A percentile compares a stretch with the other conserved stretches of the same genome.
Evolutionary conservation across 441 rosid genomes (phyloP).

Genomic region (Mallotus japonicus): DNA sequence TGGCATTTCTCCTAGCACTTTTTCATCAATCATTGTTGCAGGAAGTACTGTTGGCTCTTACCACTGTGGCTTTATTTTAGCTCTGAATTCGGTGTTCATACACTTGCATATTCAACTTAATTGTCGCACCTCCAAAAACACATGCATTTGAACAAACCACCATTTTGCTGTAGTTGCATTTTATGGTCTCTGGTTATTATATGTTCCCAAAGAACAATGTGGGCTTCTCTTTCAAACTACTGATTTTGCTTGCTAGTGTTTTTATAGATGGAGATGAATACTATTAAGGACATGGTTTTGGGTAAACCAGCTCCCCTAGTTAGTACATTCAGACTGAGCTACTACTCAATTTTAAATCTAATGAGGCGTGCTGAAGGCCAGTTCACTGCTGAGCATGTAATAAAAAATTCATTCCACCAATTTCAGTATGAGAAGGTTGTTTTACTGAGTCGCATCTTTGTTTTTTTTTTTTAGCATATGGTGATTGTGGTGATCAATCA

Average conservation of each 20-base stretch:
- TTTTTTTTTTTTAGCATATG: slow-evolving; percentile 17
- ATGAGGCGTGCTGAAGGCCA: slow-evolving; percentile 99
- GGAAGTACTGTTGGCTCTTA: background rate
- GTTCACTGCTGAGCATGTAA: slow-evolving; percentile 95
- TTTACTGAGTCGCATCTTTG: slow-evolving; percentile 17
- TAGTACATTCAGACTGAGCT: slow-evolving; percentile 96
- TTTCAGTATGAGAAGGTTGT: slow-evolving; percentile 95
- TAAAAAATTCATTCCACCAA: slow-evolving; percentile 94
- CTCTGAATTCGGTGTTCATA: background rate
- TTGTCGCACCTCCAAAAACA: background rate
- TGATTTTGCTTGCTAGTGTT: slow-evolving; percentile 15
- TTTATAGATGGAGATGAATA: slow-evolving; percentile 88
- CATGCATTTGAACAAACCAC: background rate
- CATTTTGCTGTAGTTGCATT: background rate
- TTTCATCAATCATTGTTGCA: background rate
- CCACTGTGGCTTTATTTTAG: background rate
- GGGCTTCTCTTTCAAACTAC: slow-evolving; percentile 8
- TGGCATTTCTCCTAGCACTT: background rate
- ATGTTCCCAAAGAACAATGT: background rate
- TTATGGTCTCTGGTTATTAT: background rate
- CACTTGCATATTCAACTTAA: background rate
- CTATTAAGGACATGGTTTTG: slow-evolving; percentile 88
- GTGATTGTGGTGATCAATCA: slow-evolving; percentile 19
- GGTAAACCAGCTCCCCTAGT: slow-evolving; percentile 98
- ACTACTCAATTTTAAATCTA: slow-evolving; percentile 93